Evolutionary conservation across 192 early-diverging fungal genomes (phyloP), one percentile per base, ranked within the genome.

Genomic region (Coemansia sp.): DNA sequence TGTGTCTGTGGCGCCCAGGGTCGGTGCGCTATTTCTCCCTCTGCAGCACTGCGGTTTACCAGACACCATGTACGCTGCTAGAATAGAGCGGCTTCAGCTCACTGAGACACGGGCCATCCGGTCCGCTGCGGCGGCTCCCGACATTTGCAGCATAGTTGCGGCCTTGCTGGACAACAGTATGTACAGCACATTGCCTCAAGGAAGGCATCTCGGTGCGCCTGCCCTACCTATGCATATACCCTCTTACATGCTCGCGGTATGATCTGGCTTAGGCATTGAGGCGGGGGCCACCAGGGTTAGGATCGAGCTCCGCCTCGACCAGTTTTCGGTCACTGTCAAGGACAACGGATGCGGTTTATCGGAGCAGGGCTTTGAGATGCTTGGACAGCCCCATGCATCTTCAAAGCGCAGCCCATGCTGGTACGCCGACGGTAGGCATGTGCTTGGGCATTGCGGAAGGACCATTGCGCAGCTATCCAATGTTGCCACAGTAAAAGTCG

Each of bases 271-370:
- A 69, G 58, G 60, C 13, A 60, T 72, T 40, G 69, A 65, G 28
- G 56, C 69, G 20, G 48, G 45, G 26, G 55, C 69, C 9, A 65
- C 69, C 1, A 34, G 41, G 29, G 36, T 65, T 19, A 26, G 44
- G 2, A n/a, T 72, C 14, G 44, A 60, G 12, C 34, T 65, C 14
- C 10, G 31, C 6, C 44, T 65, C 10, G 53, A 51, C 0, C 62
- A 56, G 21, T 44, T 29, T 18, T 11, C 36, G 5, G 39, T 65
- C 5, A 29, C 27, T 3, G 69, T 41, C 10, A 53, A 52, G 21
- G 69, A 72, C 37, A 56, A 72, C 26, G 69, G 69, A 9, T 45
- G 50, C 26, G 69, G 69, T 9, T 51, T 72, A 22, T 13, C 38
- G 0, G 30, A 12, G 1, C 25, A 32, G 3, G 46, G 28, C 16